phyloP scores from a whole-genome alignment of 768 basidiomycete genomes.

The Kwoniella dejecticola region DNA sequence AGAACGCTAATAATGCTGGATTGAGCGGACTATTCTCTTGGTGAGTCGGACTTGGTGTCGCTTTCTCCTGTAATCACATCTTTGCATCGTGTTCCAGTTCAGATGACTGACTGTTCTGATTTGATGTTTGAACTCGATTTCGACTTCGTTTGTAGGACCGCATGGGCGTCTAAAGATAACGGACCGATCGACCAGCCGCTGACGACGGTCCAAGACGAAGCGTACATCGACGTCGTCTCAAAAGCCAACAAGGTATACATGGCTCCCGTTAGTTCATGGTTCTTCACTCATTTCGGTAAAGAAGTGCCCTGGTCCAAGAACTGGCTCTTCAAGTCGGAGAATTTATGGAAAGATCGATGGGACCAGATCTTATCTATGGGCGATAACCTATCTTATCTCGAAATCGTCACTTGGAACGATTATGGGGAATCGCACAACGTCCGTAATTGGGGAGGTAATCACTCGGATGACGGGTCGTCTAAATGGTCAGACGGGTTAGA shows the following conservation, averaged over 20 bases:
- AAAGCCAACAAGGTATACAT: slow-evolving; percentile 36
- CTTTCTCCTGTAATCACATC: too few relatives aligned
- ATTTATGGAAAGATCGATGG: slow-evolving; percentile 52
- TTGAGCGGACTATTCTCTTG: slow-evolving; percentile 52
- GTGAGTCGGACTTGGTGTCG: slow-evolving; percentile 21
- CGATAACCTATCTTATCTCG: slow-evolving; percentile 43
- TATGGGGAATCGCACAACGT: slow-evolving; percentile 54
- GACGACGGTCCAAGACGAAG: slow-evolving; percentile 26
- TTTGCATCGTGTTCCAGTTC: too few relatives aligned
- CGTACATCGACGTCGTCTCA: slow-evolving; percentile 26
- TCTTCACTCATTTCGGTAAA: slow-evolving; percentile 52
- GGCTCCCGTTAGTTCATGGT: slow-evolving; percentile 46
- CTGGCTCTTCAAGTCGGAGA: slow-evolving; percentile 53
- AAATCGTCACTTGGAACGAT: slow-evolving; percentile 52
- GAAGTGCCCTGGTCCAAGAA: slow-evolving; percentile 54
- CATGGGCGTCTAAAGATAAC: slow-evolving; percentile 53
- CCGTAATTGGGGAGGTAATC: slow-evolving; percentile 45
- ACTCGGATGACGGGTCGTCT: slow-evolving; percentile 53
- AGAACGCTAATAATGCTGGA: slow-evolving; percentile 31
- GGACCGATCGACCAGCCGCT: slow-evolving; percentile 39
- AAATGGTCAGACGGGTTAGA: slow-evolving; percentile 50
- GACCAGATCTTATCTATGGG: slow-evolving; percentile 46
- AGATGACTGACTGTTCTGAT: too few relatives aligned
- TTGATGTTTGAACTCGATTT: background rate
- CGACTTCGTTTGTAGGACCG: slow-evolving; percentile 34